phyloP scores from a whole-genome alignment of 2,329 filamentous ascomycete genomes.

The Atkinsonella texensis region DNA sequence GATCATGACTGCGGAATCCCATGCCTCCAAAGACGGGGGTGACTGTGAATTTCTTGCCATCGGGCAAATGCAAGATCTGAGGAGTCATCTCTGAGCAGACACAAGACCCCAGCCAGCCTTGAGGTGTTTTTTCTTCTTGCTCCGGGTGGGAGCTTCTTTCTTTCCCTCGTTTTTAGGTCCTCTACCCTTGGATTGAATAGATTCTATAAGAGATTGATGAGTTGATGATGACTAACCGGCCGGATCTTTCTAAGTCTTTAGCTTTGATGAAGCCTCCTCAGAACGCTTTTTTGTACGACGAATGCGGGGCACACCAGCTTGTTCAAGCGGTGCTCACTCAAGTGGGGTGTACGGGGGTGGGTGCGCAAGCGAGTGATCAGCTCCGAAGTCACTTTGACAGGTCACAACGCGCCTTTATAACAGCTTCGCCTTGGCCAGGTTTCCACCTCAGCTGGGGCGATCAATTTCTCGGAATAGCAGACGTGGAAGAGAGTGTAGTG shows the following conservation, averaged over 20 bases:
- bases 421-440: too few relatives aligned
- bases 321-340: neutral
- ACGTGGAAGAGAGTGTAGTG: neutral
- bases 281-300: neutral
- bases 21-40: conserved; percentile 83
- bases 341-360: neutral
- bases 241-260: neutral
- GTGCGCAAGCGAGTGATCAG: neutral
- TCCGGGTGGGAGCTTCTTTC: too few relatives aligned
- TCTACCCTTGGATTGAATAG: neutral
- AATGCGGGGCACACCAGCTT: neutral
- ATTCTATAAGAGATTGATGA: neutral
- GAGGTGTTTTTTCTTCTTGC: too few relatives aligned
- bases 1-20: conserved; percentile 74
- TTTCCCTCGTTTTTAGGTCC: too few relatives aligned
- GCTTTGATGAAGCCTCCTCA: neutral
- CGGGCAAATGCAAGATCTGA: conserved; percentile 59
- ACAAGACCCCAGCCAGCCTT: neutral
- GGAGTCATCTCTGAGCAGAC: conserved; percentile 19
- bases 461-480: neutral
- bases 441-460: conserved; percentile 2
- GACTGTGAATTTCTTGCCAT: conserved; percentile 74
- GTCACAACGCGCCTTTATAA: neutral
- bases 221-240: neutral
- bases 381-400: neutral